Base-by-base conservation (phyloP, 495 filamentous ascomycete genomes). In the Neohortaea acidophila region DNA sequence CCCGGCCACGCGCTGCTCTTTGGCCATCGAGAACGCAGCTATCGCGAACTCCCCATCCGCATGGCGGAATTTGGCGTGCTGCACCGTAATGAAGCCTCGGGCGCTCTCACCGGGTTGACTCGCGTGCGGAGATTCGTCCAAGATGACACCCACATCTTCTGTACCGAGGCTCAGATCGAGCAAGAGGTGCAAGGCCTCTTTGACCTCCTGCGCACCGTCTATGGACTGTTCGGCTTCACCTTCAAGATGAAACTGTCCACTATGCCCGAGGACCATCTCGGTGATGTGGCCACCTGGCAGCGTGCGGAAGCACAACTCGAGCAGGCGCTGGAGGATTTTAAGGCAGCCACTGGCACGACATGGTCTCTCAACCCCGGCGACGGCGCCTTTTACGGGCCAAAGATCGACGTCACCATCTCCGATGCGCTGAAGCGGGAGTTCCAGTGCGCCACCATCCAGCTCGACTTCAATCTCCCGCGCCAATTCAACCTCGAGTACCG, bases 161-260 rank as follows among this genome's bases (percentile, higher is more conserved):
- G 82, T 57, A 77, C 71, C 4, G 67, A 81, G 44, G 79, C 83
- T 32, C 78, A 83, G 61, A 81, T 94, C 56, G 70, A 67, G 37
- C 65, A 77, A 15, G 89, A 97, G 53, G 84, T 97, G 21, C 70
- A 74, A 21, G 83, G 74, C 19, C 65, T 93, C 0, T 96, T 97
- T 49, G 83, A 93, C 51, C 92, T 96, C 53, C 61, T 97, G 36
- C 60, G 71, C 41, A 64, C 66, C 14, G 75, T 94, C 39, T 96
- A 96, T 50, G 84, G 86, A 10, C 67, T 86, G 19, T 77, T 94
- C 45, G 89, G 85, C 2, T 94, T 94, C 52, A 77, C 75, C n/a
- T 96, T 94, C 69, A 89, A 85, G 64, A 59, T 97, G 48, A 93
- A 92, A 63, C 72, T 97, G 3, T 94, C 85, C 27, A 97, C 89